These are phyloP conservation scores for Oryza punctata DNA, from an alignment of 176 grass and related monocot genomes.

Conservation along the genomic window DNA sequence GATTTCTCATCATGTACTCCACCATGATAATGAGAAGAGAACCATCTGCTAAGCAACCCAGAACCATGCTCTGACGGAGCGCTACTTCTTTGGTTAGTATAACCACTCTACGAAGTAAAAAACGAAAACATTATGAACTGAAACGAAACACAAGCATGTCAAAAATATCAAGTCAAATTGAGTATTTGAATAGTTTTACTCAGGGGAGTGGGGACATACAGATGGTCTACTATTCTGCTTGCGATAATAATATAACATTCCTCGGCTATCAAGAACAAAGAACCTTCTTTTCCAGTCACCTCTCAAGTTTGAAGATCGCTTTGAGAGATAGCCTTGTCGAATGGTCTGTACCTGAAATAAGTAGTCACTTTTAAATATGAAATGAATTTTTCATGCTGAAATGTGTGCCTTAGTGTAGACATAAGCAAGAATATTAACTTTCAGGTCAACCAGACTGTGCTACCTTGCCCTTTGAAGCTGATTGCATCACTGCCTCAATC, in stretches of 20 bases:
- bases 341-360: constrained; percentile 94
- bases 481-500: constrained; percentile 96
- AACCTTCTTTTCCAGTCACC: constrained; percentile 99
- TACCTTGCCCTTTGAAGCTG: constrained; percentile 92
- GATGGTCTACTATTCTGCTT: constrained; percentile 88
- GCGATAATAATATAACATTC: constrained; percentile 98
- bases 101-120: constrained; percentile 62
- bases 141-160: constrained; percentile 27
- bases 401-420: not conserved
- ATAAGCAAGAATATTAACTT: constrained; percentile 24
- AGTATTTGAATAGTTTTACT: constrained; percentile 8
- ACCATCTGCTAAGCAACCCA: constrained; percentile 94
- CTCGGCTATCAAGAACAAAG: constrained; percentile 97
- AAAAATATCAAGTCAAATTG: constrained; percentile 17
- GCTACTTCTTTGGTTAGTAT: constrained; percentile 73
- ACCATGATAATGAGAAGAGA: constrained; percentile 98
- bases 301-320: constrained; percentile 96
- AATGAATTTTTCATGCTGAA: not conserved
- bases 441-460: constrained; percentile 21
- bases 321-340: constrained; percentile 97
- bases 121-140: constrained; percentile 2
- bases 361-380: constrained; percentile 21
- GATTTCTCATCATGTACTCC: constrained; percentile 95
- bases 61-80: constrained; percentile 79
- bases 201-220: constrained; percentile 45